Percentiles rank a stretch among this genome's conserved stretches.
phyloP scores from a whole-genome alignment of 2,329 filamentous ascomycete species.

The Calonectria montana region DNA sequence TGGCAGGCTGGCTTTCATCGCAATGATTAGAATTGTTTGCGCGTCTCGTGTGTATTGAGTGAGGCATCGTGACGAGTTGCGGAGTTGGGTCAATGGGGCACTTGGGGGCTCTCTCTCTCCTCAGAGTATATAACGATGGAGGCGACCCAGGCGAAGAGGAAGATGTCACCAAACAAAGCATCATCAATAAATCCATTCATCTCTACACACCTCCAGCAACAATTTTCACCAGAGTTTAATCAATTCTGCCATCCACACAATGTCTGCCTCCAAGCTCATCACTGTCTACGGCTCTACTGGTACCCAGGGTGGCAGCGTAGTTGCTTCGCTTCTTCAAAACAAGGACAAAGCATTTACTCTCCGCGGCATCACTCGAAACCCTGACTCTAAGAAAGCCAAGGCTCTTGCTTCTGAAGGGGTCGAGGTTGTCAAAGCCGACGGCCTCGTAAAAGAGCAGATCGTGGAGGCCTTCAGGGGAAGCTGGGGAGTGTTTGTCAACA shows the following conservation, averaged over 20 bases:
- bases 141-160: neutral
- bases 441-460: constrained; percentile 37
- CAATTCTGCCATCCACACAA: constrained; percentile 3
- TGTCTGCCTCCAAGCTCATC: constrained; percentile 43
- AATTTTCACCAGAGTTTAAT: neutral
- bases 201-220: neutral
- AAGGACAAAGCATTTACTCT: constrained; percentile 41
- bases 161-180: constrained; percentile 26
- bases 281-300: constrained; percentile 49
- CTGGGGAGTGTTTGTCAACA: constrained; percentile 49
- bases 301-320: constrained; percentile 46
- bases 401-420: constrained; percentile 38
- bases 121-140: constrained; percentile 29
- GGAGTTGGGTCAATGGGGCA: constrained; percentile 7
- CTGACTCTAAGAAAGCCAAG: constrained; percentile 44
- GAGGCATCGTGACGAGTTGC: neutral
- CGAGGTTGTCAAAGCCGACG: constrained; percentile 47
- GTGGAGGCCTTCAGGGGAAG: constrained; percentile 45
- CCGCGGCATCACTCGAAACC: constrained; percentile 45
- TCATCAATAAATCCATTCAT: neutral
- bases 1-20: neutral
- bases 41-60: neutral
- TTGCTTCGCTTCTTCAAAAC: constrained; percentile 45
- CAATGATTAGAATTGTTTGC: constrained; percentile 26
- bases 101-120: neutral